Conservation (phyloP, 2,329 filamentous ascomycete genomes). For the Trichoderma hamatum region DNA sequence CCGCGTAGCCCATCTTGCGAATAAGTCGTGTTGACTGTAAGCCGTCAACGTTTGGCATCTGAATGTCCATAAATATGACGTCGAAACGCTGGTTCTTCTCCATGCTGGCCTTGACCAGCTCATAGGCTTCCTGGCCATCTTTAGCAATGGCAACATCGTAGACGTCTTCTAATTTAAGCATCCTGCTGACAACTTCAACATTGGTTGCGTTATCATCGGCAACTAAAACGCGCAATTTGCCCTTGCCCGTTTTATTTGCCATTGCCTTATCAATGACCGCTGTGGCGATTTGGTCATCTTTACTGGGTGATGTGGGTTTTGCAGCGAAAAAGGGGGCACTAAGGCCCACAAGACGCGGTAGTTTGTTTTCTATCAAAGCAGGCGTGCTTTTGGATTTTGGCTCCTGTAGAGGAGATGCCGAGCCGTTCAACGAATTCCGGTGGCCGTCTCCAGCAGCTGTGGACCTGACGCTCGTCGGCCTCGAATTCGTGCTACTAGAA, state of each 20-base stretch:
- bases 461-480: conserved; percentile 52
- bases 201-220: conserved; percentile 71
- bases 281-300: conserved; percentile 64
- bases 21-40: conserved; percentile 85
- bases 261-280: conserved; percentile 67
- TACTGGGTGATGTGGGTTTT: conserved; percentile 42
- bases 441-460: conserved; percentile 45
- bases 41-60: conserved; percentile 92
- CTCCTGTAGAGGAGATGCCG: conserved; percentile 28
- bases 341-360: conserved; percentile 79
- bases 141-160: conserved; percentile 88
- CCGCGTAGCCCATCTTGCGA: conserved; percentile 80
- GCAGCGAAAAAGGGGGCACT: conserved; percentile 79
- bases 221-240: conserved; percentile 78
- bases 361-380: conserved; percentile 37
- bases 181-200: conserved; percentile 60
- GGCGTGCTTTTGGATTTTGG: conserved; percentile 26
- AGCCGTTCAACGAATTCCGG: conserved; percentile 37
- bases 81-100: conserved; percentile 73
- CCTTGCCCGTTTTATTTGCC: conserved; percentile 59
- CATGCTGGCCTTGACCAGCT: conserved; percentile 83
- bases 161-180: conserved; percentile 76
- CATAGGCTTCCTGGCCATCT: conserved; percentile 84
- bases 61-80: conserved; percentile 94
- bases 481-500: conserved; percentile 56